Evolutionary conservation across 2,329 filamentous ascomycete species (phyloP).

Genomic region (Colletotrichum paranaense): DNA sequence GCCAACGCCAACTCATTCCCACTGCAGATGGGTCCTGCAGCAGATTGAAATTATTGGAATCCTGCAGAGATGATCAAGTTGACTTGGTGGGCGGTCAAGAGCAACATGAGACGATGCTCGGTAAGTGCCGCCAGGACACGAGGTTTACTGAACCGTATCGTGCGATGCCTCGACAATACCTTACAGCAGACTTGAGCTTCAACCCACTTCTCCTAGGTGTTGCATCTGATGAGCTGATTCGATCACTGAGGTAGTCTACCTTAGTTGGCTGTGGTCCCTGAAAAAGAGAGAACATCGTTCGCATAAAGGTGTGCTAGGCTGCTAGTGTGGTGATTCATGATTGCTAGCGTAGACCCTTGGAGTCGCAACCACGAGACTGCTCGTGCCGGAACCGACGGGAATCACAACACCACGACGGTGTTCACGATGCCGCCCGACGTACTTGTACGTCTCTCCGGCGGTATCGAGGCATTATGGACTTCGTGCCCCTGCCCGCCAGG

Average conservation of each 20-base stretch:
- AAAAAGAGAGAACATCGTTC: not conserved
- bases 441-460: not conserved
- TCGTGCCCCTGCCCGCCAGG: constrained; percentile 4
- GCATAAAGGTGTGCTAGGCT: not conserved
- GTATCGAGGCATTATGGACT: constrained; percentile 10
- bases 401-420: not conserved
- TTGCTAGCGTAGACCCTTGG: not conserved
- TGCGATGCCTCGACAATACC: not conserved
- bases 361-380: not conserved
- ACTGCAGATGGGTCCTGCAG: constrained; percentile 19
- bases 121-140: not conserved
- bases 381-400: constrained; percentile 14
- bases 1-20: constrained; percentile 8
- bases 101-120: constrained; percentile 13
- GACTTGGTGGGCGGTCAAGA: constrained; percentile 4
- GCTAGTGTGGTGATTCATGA: constrained; percentile 13
- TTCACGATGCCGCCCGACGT: constrained; percentile 24
- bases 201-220: not conserved
- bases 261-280: not conserved
- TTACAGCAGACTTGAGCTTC: not conserved
- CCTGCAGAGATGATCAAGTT: constrained; percentile 13
- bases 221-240: not conserved
- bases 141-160: not conserved
- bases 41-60: constrained; percentile 25
- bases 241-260: not conserved